Evolutionary conservation across 1,139 yeast species (phyloP).

Genomic region (Yarrowia galli): DNA sequence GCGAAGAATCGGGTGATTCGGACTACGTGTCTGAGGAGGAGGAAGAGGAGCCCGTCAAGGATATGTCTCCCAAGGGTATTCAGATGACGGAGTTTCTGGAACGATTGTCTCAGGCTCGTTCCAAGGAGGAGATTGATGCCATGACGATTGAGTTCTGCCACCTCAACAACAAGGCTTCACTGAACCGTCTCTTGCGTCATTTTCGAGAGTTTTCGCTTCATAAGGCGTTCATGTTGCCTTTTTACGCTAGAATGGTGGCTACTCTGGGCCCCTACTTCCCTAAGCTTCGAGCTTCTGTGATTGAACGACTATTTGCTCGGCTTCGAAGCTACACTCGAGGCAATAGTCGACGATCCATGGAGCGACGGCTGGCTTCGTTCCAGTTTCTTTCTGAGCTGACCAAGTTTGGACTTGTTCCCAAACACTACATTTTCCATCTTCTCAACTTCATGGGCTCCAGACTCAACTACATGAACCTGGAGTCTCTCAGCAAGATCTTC

Average conservation of each 20-base stretch:
- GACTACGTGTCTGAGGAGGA: slow-evolving; percentile 36
- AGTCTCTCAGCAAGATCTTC: slow-evolving; percentile 58
- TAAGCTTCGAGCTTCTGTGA: slow-evolving; percentile 63
- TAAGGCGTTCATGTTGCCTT: slow-evolving; percentile 51
- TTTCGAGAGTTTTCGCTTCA: slow-evolving; percentile 52
- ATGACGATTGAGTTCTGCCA: slow-evolving; percentile 65
- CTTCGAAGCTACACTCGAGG: slow-evolving; percentile 35
- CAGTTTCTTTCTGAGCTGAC: slow-evolving; percentile 68
- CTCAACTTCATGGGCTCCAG: slow-evolving; percentile 59
- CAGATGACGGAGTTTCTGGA: slow-evolving; percentile 44
- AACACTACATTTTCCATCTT: slow-evolving; percentile 73
- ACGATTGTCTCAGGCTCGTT: slow-evolving; percentile 45
- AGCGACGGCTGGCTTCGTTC: slow-evolving; percentile 33
- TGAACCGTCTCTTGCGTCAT: slow-evolving; percentile 64
- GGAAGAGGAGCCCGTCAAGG: slow-evolving; percentile 40
- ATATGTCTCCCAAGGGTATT: slow-evolving; percentile 43
- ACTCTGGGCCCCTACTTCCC: slow-evolving; percentile 60
- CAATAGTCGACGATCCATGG: slow-evolving; percentile 30
- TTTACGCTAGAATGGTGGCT: slow-evolving; percentile 73
- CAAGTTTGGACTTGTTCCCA: slow-evolving; percentile 78
- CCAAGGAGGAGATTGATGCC: slow-evolving; percentile 62
- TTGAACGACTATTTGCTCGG: slow-evolving; percentile 47
- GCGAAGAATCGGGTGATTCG: slow-evolving; percentile 32
- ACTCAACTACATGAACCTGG: slow-evolving; percentile 44
- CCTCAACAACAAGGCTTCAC: slow-evolving; percentile 77